phyloP scores from a whole-genome alignment of 805 yeast genomes.

The Saccharomycopsis javanensis region DNA sequence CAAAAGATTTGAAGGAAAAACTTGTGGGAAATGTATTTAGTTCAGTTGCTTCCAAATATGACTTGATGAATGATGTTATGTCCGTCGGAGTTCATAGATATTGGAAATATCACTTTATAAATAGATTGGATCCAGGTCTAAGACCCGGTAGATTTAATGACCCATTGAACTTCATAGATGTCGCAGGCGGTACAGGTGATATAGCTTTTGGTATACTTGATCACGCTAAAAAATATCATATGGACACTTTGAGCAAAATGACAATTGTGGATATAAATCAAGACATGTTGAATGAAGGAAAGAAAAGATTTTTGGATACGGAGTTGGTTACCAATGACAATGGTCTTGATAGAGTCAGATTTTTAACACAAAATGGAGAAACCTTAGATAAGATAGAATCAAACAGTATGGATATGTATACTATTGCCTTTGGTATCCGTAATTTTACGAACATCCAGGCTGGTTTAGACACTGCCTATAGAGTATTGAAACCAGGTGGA shows the following conservation, averaged over 20 bases:
- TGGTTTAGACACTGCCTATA: slow-evolving; percentile 88
- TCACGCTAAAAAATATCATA: slow-evolving; percentile 72
- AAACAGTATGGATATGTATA: slow-evolving; percentile 87
- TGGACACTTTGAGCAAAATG: slow-evolving; percentile 71
- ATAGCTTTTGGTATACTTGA: slow-evolving; percentile 92
- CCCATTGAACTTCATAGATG: slow-evolving; percentile 84
- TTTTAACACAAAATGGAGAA: slow-evolving; percentile 91
- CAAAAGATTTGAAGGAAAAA: slow-evolving; percentile 69
- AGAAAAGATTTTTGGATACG: slow-evolving; percentile 54
- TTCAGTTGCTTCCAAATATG: slow-evolving; percentile 89
- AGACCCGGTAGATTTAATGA: slow-evolving; percentile 61
- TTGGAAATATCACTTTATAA: slow-evolving; percentile 89
- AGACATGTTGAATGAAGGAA: slow-evolving; percentile 93
- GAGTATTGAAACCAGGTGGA: slow-evolving; percentile 96
- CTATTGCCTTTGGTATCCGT: slow-evolving; percentile 95
- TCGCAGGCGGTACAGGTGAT: slow-evolving; percentile 98
- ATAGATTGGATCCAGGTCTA: slow-evolving; percentile 84
- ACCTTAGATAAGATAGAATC: slow-evolving; percentile 72
- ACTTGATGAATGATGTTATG: slow-evolving; percentile 97
- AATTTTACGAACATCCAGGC: slow-evolving; percentile 93
- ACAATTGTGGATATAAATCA: slow-evolving; percentile 91
- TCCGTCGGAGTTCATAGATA: slow-evolving; percentile 88
- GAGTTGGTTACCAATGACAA: slow-evolving; percentile 42
- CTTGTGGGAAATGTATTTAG: slow-evolving; percentile 82
- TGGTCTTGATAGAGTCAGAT: slow-evolving; percentile 44